phyloP scores from a whole-genome alignment of 495 filamentous ascomycete species.

The Penicillium simplicissimum region DNA sequence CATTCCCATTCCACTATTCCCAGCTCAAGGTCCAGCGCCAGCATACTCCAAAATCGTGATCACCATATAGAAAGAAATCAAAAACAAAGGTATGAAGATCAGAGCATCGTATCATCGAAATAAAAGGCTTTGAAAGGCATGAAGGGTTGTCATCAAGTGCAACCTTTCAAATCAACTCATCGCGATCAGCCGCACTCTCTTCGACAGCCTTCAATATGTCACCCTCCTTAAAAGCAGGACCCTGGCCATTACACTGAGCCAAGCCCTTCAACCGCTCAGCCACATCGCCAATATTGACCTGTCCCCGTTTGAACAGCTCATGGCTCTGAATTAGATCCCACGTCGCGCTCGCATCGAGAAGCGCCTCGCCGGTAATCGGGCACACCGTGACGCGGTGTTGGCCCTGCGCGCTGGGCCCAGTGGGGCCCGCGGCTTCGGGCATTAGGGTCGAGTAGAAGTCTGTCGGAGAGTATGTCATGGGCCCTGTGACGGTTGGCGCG shows the following conservation, averaged over 20 bases:
- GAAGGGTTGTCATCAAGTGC: slow-evolving; percentile 5
- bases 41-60: slow-evolving; percentile 18
- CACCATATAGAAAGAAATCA: not conserved
- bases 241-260: slow-evolving; percentile 88
- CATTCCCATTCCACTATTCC: slow-evolving; percentile 1
- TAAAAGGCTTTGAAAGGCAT: slow-evolving; percentile 7
- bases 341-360: slow-evolving; percentile 77
- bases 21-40: slow-evolving; percentile 9
- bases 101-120: slow-evolving; percentile 10
- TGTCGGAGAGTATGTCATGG: slow-evolving; percentile 70
- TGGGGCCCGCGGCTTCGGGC: slow-evolving; percentile 30
- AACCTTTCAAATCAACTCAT: slow-evolving; percentile 63
- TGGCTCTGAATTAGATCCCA: slow-evolving; percentile 92
- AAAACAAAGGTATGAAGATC: not conserved
- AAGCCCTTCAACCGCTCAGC: slow-evolving; percentile 69
- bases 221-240: slow-evolving; percentile 83
- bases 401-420: not conserved
- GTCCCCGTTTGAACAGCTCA: slow-evolving; percentile 72
- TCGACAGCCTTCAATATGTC: slow-evolving; percentile 74
- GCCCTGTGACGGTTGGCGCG: slow-evolving; percentile 54
- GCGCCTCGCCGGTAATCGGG: slow-evolving; percentile 64
- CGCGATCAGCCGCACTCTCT: slow-evolving; percentile 70
- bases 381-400: slow-evolving; percentile 71
- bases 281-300: slow-evolving; percentile 83
- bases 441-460: slow-evolving; percentile 58